These are phyloP conservation scores for Urochloa ruziziensis DNA, from an alignment of 176 grass and related monocot species.

Conservation along the genomic window DNA sequence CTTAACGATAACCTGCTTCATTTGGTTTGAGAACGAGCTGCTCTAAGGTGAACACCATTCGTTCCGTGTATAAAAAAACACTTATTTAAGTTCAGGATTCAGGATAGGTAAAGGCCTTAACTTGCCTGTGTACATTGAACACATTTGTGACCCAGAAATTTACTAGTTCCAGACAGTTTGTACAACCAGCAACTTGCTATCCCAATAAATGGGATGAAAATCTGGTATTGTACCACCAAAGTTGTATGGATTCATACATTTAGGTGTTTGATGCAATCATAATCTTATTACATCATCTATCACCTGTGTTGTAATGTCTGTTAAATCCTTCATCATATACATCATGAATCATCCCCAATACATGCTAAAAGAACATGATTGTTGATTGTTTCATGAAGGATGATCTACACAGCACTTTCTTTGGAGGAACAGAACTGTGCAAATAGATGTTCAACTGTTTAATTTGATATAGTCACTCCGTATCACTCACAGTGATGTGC, in stretches of 20 bases:
- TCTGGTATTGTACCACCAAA: not conserved
- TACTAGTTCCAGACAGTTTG: not conserved
- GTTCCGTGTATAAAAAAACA: not conserved
- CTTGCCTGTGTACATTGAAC: constrained; percentile 13
- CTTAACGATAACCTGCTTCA: not conserved
- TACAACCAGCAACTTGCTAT: not conserved
- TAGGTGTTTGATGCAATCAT: not conserved
- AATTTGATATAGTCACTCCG: not conserved
- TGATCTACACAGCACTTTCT: not conserved
- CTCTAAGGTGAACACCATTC: not conserved
- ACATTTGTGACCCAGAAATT: not conserved
- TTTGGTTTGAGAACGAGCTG: constrained; percentile 20
- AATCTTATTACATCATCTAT: not conserved
- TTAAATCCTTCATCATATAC: not conserved
- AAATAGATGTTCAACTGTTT: too few species aligned
- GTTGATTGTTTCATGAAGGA: not conserved
- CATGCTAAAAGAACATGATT: not conserved
- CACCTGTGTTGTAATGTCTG: not conserved
- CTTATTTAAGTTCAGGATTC: constrained; percentile 14
- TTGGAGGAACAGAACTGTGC: not conserved
- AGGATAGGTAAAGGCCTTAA: constrained; percentile 9
- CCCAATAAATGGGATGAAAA: not conserved
- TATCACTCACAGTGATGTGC: not conserved
- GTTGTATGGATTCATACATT: not conserved
- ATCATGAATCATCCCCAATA: not conserved